phyloP scores from a whole-genome alignment of 805 yeast genomes.

The Myxozyma udenii region DNA sequence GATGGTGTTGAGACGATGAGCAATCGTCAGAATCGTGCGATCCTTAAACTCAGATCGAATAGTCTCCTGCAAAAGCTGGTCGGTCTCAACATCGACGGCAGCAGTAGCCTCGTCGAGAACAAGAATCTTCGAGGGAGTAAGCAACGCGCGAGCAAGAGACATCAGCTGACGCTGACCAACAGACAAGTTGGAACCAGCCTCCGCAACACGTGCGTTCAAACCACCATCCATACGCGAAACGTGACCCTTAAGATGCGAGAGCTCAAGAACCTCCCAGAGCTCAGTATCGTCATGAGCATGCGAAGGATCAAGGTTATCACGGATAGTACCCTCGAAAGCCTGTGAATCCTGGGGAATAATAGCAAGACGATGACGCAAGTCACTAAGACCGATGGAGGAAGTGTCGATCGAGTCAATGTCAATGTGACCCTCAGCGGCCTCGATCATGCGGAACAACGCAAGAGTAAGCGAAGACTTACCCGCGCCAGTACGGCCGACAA shows the following conservation, averaged over 20 bases:
- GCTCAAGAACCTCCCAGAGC: conserved; percentile 75
- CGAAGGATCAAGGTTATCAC: conserved; percentile 86
- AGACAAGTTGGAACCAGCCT: conserved; percentile 82
- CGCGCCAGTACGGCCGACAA: conserved; percentile 97
- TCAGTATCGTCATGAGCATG: conserved; percentile 64
- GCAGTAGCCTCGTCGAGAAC: conserved; percentile 89
- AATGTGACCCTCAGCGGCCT: conserved; percentile 67
- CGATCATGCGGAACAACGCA: conserved; percentile 82
- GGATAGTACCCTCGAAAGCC: conserved; percentile 78
- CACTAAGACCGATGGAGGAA: conserved; percentile 65
- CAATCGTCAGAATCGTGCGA: conserved; percentile 81
- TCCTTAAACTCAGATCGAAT: conserved; percentile 68
- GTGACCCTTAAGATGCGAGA: conserved; percentile 73
- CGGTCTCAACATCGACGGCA: conserved; percentile 86
- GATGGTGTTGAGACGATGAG: conserved; percentile 83
- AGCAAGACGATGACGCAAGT: conserved; percentile 70
- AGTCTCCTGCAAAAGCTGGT: conserved; percentile 72
- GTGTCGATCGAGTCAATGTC: conserved; percentile 69
- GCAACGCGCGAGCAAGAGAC: conserved; percentile 79
- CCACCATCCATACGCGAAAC: conserved; percentile 54
- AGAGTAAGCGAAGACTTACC: conserved; percentile 85
- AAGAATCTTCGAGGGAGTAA: conserved; percentile 68
- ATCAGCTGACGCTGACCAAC: conserved; percentile 85
- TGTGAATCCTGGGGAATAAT: conserved; percentile 95
- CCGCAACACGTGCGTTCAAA: conserved; percentile 56